These are phyloP conservation scores for Zasmidium cellare DNA, from an alignment of 2,329 filamentous ascomycete species.

Conservation along the genomic window DNA sequence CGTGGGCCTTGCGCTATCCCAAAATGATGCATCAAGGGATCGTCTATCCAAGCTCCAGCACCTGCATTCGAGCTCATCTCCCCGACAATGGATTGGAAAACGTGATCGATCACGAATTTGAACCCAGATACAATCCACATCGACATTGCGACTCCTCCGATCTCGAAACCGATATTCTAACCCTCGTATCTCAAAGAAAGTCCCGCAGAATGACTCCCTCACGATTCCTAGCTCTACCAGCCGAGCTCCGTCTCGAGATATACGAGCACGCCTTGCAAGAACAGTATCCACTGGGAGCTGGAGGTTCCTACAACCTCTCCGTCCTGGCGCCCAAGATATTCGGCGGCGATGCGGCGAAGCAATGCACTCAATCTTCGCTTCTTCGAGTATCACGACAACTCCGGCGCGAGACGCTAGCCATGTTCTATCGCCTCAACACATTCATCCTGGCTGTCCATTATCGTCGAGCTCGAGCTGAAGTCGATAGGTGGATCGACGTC, in stretches of 20 bases:
- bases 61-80: background rate
- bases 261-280: background rate
- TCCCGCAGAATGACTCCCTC: background rate
- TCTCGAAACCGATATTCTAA: background rate
- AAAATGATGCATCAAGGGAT: background rate
- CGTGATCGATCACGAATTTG: background rate
- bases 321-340: slow-evolving; percentile 7
- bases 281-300: slow-evolving; percentile 6
- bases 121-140: background rate
- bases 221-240: background rate
- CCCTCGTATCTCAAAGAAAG: background rate
- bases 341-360: slow-evolving; percentile 1
- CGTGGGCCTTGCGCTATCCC: background rate
- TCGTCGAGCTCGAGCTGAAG: slow-evolving; percentile 11
- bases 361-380: slow-evolving; percentile 11
- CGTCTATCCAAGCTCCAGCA: background rate
- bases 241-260: slow-evolving; percentile 6
- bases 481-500: slow-evolving; percentile 9
- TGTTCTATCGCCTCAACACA: slow-evolving; percentile 16
- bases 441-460: slow-evolving; percentile 16
- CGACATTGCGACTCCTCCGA: background rate
- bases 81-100: background rate
- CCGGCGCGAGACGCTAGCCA: slow-evolving; percentile 10
- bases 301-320: slow-evolving; percentile 10
- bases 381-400: slow-evolving; percentile 13